Percentiles rank a stretch among this genome's conserved stretches.
Conservation (phyloP, 225 moss, liverwort and hornwort genomes). For the Pleurozium schreberi region DNA sequence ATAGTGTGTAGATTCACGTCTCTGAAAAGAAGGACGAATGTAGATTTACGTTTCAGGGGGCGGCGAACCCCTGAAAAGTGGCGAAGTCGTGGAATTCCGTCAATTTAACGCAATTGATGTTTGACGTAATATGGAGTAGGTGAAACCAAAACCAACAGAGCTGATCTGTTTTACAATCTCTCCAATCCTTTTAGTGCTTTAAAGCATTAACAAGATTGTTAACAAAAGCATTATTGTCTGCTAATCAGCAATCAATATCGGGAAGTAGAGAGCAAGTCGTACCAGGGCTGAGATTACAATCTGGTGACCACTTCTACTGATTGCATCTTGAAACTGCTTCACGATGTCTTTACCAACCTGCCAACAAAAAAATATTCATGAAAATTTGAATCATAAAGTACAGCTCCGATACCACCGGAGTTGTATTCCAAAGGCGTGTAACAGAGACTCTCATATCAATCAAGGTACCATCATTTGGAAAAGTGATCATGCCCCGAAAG, state of each 20-base stretch:
- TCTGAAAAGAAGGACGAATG: not conserved
- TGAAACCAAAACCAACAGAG: not conserved
- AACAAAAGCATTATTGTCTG: not conserved
- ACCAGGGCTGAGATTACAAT: constrained; percentile 48
- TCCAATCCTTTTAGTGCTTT: not conserved
- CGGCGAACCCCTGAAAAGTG: not conserved
- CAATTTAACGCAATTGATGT: not conserved
- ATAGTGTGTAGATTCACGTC: not conserved
- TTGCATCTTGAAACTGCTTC: constrained; percentile 49
- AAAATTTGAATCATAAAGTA: not conserved
- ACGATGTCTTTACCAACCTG: constrained; percentile 57
- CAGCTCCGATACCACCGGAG: not conserved
- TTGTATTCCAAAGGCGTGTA: too few relatives aligned
- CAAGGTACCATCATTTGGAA: not conserved
- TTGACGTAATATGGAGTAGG: not conserved
- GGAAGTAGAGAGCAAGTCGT: not conserved
- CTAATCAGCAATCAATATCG: not conserved
- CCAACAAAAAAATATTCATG: not conserved
- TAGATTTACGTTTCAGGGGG: not conserved
- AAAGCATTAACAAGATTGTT: not conserved
- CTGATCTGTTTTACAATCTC: not conserved
- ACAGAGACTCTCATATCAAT: not conserved
- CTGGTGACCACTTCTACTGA: constrained; percentile 33
- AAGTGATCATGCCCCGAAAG: not conserved
- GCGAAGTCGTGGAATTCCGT: not conserved